Evolutionary conservation across 257 asterid genomes (phyloP).

Genomic region (Plantago ovata): DNA sequence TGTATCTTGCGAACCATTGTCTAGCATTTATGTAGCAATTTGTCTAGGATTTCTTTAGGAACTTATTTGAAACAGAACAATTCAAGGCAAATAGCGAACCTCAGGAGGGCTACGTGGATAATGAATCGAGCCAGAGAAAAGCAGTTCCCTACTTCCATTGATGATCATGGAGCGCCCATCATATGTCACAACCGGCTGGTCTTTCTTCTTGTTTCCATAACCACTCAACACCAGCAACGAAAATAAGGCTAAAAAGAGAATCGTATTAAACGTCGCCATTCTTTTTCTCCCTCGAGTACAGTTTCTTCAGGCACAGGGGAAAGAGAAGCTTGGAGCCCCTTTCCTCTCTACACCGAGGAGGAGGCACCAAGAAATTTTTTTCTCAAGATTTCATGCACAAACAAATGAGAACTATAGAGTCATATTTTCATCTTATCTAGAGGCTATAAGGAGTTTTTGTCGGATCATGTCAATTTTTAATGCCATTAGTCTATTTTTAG

Average conservation of each 20-base stretch:
- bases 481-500: background rate
- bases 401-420: background rate
- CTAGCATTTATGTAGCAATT: too few relatives aligned
- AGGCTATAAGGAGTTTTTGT: background rate
- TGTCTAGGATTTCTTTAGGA: too few relatives aligned
- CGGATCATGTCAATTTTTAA: background rate
- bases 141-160: constrained; percentile 51
- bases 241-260: constrained; percentile 26
- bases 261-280: constrained; percentile 9
- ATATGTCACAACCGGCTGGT: constrained; percentile 33
- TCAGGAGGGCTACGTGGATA: constrained; percentile 77
- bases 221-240: constrained; percentile 19
- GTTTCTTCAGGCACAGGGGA: background rate
- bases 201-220: constrained; percentile 6
- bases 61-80: too few relatives aligned
- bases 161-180: constrained; percentile 69
- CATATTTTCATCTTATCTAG: background rate
- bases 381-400: background rate
- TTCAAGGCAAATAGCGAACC: constrained; percentile 22
- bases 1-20: too few relatives aligned
- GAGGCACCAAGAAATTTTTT: constrained; percentile 2
- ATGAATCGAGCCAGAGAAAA: constrained; percentile 84
- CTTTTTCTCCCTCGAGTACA: background rate
- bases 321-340: constrained; percentile 20
- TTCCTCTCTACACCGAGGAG: constrained; percentile 24